phyloP scores from a whole-genome alignment of 2,329 filamentous ascomycete species.

The Talaromyces sp. region DNA sequence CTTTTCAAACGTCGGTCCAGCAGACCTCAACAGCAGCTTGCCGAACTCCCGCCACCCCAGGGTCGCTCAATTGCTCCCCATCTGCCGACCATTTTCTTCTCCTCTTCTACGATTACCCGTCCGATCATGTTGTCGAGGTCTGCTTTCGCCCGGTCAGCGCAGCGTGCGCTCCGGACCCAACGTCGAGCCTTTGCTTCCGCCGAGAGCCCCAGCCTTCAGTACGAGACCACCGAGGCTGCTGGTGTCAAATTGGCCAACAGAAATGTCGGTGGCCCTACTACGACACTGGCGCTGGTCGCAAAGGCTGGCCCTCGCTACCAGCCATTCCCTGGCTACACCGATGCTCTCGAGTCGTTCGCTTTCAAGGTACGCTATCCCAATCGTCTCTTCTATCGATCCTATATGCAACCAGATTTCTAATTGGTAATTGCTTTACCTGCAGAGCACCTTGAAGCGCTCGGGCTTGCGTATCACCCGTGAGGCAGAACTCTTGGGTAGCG shows the following conservation, averaged over 20 bases:
- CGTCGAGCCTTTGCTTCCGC: constrained; percentile 61
- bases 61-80: constrained; percentile 29
- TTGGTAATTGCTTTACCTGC: constrained; percentile 31
- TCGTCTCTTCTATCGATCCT: neutral
- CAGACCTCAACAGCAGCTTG: constrained; percentile 23
- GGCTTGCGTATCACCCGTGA: constrained; percentile 91
- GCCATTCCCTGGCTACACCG: constrained; percentile 80
- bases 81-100: constrained; percentile 30
- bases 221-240: constrained; percentile 78
- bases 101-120: constrained; percentile 26
- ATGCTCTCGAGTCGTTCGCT: constrained; percentile 89
- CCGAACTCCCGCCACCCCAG: constrained; percentile 19
- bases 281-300: constrained; percentile 83
- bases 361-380: constrained; percentile 71
- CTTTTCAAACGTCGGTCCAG: constrained; percentile 33
- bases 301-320: constrained; percentile 95
- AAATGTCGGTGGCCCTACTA: constrained; percentile 82
- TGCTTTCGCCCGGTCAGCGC: constrained; percentile 59
- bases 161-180: constrained; percentile 57
- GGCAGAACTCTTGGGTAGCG: constrained; percentile 87
- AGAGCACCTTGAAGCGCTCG: constrained; percentile 78
- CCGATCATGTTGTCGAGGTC: constrained; percentile 65
- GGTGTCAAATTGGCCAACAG: constrained; percentile 91
- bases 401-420: neutral
- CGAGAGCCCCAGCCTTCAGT: constrained; percentile 73